These are phyloP conservation scores for Zangia roseola DNA, from an alignment of 768 basidiomycete genomes.

Conservation along the genomic window DNA sequence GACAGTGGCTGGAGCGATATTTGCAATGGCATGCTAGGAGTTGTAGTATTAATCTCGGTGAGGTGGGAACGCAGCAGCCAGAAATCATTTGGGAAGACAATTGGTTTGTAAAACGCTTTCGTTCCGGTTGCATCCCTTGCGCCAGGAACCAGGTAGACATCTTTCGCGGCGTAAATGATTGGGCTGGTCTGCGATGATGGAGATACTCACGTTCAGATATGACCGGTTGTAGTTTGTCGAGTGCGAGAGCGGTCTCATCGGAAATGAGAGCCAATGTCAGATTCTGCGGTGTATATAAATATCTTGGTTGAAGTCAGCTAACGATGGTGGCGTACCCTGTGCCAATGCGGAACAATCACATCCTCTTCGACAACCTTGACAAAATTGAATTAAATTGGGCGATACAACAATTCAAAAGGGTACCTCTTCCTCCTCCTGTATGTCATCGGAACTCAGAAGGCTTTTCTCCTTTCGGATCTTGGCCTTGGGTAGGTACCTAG, in stretches of 20 bases:
- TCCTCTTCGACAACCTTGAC: conserved; percentile 42
- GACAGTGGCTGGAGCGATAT: conserved; percentile 85
- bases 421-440: conserved; percentile 50
- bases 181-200: background rate
- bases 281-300: conserved; percentile 50
- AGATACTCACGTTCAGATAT: conserved; percentile 56
- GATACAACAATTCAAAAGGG: conserved; percentile 7
- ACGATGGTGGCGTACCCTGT: conserved; percentile 46
- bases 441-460: conserved; percentile 53
- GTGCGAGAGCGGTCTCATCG: conserved; percentile 56
- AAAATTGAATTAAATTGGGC: conserved; percentile 7
- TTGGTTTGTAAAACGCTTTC: conserved; percentile 78
- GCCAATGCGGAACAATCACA: conserved; percentile 82
- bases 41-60: conserved; percentile 82
- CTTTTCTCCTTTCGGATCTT: conserved; percentile 83
- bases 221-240: conserved; percentile 55
- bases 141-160: conserved; percentile 59
- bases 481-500: conserved; percentile 72
- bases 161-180: conserved; percentile 36
- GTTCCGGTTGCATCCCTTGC: conserved; percentile 63
- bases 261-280: conserved; percentile 84
- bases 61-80: conserved; percentile 87
- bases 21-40: conserved; percentile 71
- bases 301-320: background rate
- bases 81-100: conserved; percentile 93